phyloP scores from a whole-genome alignment of 345 rosid species.

The Eucalyptus curtisii region DNA sequence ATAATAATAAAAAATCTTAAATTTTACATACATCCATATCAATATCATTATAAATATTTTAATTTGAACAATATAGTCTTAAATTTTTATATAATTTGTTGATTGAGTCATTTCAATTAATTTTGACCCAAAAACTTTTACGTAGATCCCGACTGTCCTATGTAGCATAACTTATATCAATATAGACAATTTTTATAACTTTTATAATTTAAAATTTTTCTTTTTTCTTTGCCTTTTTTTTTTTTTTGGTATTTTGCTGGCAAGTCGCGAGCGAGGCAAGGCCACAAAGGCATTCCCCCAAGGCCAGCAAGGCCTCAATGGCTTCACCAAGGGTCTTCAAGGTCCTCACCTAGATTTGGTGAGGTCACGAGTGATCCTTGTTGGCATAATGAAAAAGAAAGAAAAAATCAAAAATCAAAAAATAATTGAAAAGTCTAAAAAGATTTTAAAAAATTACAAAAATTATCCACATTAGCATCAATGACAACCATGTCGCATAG shows the following conservation, averaged over 20 bases:
- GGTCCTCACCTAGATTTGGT: background rate
- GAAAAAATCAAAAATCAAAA: too few relatives aligned
- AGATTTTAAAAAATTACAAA: too few relatives aligned
- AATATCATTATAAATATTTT: fast-evolving
- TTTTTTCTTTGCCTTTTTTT: too few relatives aligned
- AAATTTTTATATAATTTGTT: fast-evolving
- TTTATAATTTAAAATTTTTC: too few relatives aligned
- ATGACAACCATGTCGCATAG: fast-evolving
- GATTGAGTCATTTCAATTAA: fast-evolving
- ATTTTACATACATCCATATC: fast-evolving
- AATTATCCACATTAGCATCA: fast-evolving
- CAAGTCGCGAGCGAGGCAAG: fast-evolving
- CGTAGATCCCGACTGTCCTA: fast-evolving
- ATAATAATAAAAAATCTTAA: fast-evolving
- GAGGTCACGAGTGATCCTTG: background rate
- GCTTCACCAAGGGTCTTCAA: background rate
- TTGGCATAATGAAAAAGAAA: background rate
- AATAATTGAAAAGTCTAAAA: too few relatives aligned
- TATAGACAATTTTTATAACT: background rate
- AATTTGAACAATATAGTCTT: fast-evolving
- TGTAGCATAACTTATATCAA: fast-evolving
- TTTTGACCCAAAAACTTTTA: fast-evolving
- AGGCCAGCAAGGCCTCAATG: fast-evolving
- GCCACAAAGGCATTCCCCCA: background rate
- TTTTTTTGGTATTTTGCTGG: fast-evolving